A percentile compares a stretch with the other conserved stretches of the same genome.
phyloP scores from a whole-genome alignment of 1,284 basidiomycete genomes.

The Phellopilus nigrolimitatus region DNA sequence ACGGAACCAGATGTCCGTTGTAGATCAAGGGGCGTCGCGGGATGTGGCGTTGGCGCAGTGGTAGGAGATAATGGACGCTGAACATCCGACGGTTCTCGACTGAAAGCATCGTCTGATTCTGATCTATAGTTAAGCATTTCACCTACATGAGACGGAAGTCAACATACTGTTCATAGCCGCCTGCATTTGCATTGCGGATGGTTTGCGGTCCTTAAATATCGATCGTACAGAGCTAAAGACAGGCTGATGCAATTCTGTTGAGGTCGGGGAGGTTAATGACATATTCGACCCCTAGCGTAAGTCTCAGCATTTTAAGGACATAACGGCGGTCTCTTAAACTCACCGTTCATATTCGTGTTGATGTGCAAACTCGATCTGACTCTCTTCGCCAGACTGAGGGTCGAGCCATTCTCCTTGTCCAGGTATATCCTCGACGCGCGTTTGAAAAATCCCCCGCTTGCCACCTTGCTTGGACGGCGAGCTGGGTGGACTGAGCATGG shows the following conservation, averaged over 20 bases:
- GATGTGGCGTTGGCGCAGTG: constrained; percentile 26
- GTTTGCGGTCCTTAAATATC: constrained; percentile 20
- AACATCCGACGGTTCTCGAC: constrained; percentile 2
- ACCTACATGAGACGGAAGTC: no score
- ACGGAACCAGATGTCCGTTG: constrained; percentile 35
- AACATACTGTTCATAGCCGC: constrained; percentile 16
- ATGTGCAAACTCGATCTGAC: constrained; percentile 46
- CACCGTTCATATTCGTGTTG: constrained; percentile 36
- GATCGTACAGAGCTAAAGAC: constrained; percentile 17
- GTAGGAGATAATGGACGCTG: constrained; percentile 11
- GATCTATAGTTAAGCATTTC: neutral
- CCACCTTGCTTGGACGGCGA: constrained; percentile 38
- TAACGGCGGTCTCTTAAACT: constrained; percentile 24
- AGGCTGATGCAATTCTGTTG: constrained; percentile 29
- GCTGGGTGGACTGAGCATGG: constrained; percentile 40
- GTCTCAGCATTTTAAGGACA: neutral
- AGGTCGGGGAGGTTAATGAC: constrained; percentile 35
- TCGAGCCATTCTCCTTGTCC: constrained; percentile 34
- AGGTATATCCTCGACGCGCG: constrained; percentile 26
- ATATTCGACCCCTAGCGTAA: constrained; percentile 40
- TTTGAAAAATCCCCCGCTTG: constrained; percentile 35
- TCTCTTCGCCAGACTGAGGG: constrained; percentile 48
- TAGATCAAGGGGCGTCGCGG: constrained; percentile 21
- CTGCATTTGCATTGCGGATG: constrained; percentile 24
- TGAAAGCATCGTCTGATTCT: constrained; percentile 10